Percentiles rank a stretch among this genome's conserved stretches.
Evolutionary conservation across 371 early-diverging fungal genomes (phyloP).

Genomic region (Mortierella sp.): DNA sequence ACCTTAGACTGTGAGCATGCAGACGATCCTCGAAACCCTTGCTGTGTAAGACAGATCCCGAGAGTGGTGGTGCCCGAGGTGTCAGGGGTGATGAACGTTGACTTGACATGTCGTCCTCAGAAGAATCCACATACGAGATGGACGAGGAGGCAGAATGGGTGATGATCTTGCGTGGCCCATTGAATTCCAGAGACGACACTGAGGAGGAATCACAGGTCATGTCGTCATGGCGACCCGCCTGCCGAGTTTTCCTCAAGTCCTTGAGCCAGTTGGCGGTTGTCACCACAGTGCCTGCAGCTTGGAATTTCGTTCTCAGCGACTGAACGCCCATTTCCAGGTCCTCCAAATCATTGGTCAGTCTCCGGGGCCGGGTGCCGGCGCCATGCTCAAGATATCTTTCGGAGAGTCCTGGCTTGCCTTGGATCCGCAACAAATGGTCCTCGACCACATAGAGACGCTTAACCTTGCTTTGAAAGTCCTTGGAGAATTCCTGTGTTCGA

Average conservation of each 20-base stretch:
- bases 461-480: constrained; percentile 22
- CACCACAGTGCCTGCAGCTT: constrained; percentile 26
- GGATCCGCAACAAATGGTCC: constrained; percentile 36
- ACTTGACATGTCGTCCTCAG: constrained; percentile 1
- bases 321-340: constrained; percentile 42
- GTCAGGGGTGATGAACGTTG: constrained; percentile 39
- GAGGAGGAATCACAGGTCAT: too few species aligned
- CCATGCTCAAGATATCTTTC: constrained; percentile 21
- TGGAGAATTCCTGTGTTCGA: constrained; percentile 14
- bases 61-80: constrained; percentile 25
- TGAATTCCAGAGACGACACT: too few species aligned
- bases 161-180: constrained; percentile 13
- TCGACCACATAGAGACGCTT: constrained; percentile 39
- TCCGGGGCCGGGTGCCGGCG: constrained; percentile 10
- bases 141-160: neutral
- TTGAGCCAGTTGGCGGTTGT: constrained; percentile 33
- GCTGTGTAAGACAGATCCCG: constrained; percentile 10
- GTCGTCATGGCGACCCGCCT: too few species aligned
- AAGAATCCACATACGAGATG: neutral
- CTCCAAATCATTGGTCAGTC: constrained; percentile 46
- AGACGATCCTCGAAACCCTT: constrained; percentile 1
- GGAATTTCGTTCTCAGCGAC: constrained; percentile 39
- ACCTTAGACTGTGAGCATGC: neutral
- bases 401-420: constrained; percentile 43
- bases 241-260: constrained; percentile 1